These are phyloP conservation scores for Yamadazyma nakazawae DNA, from an alignment of 805 yeast species.

Conservation along the genomic window DNA sequence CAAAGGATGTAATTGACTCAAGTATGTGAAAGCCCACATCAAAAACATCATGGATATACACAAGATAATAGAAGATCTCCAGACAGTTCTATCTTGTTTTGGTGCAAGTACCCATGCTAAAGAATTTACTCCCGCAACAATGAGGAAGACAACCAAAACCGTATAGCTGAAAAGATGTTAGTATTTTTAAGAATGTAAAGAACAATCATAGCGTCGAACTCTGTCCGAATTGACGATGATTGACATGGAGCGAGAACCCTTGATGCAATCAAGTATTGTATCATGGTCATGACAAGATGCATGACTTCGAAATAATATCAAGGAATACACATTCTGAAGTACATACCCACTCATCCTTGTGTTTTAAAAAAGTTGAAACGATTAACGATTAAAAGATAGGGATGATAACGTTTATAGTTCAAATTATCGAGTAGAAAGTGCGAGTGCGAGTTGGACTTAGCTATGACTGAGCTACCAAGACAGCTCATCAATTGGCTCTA, in stretches of 20 bases:
- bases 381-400: background rate
- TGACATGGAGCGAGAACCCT: background rate
- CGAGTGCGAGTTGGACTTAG: background rate
- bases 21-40: constrained; percentile 92
- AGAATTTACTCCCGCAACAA: constrained; percentile 56
- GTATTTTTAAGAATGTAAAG: constrained; percentile 5
- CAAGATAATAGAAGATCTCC: constrained; percentile 51
- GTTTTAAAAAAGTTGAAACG: background rate
- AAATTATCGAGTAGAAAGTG: background rate
- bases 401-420: background rate
- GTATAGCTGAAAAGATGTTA: constrained; percentile 52
- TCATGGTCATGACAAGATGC: background rate
- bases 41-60: constrained; percentile 74
- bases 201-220: no score
- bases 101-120: constrained; percentile 86
- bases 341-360: constrained; percentile 11
- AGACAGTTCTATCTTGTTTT: constrained; percentile 56
- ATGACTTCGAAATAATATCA: background rate
- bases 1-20: constrained; percentile 84
- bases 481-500: constrained; percentile 39
- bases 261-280: background rate
- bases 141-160: constrained; percentile 60
- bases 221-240: no score
- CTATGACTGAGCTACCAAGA: constrained; percentile 18
- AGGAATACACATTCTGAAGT: background rate